Base-by-base conservation (phyloP, 2,329 filamentous ascomycete genomes). In the Didymosphaeria variabile region DNA sequence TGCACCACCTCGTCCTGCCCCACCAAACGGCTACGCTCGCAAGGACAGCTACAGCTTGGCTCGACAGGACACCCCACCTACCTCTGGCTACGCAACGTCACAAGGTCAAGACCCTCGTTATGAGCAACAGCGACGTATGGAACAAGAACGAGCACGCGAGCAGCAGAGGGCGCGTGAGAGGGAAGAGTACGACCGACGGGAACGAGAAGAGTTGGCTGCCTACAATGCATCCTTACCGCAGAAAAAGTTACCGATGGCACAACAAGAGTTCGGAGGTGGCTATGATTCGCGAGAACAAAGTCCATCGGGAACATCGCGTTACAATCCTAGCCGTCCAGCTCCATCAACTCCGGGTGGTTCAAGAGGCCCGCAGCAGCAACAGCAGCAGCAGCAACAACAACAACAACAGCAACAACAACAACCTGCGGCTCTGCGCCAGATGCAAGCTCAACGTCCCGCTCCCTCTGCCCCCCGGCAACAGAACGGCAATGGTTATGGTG, bases 181-280 rank as follows among this genome's bases (percentile, higher is more conserved):
- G 45, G 73, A 79, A 40, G 79, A 83, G 50, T 77, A 79, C 45
- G 81, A 84, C 61, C 77, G 79, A 59, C 79, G 79, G 34, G 79
- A 82, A 52, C 79, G 91, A 57, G 87, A 90, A 66, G 93, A 97
- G 55, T 84, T 92, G 68, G 93, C 95, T 74, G 92, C 89, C 19
- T 97, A 97, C 79, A 97, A 98, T 77, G 91, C 92, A 38, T 93
- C 92, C 26, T 81, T 97, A 61, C 94, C 93, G 34, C 91, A 97
- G 82, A 89, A 86, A 65, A 92, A 92, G 75, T 81, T 89, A 12
- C 92, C 92, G 2, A 73, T 95, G 67, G 93, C 94, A 34, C 92
- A 98, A 77, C 94, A 97, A 79, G 95, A 98, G 78, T 82, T 98
- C 68, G 92, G 92, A 59, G 91, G 88, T 63, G 83, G 85, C 47